Conservation (phyloP, 257 asterid genomes). For the Primulina huaijiensis region DNA sequence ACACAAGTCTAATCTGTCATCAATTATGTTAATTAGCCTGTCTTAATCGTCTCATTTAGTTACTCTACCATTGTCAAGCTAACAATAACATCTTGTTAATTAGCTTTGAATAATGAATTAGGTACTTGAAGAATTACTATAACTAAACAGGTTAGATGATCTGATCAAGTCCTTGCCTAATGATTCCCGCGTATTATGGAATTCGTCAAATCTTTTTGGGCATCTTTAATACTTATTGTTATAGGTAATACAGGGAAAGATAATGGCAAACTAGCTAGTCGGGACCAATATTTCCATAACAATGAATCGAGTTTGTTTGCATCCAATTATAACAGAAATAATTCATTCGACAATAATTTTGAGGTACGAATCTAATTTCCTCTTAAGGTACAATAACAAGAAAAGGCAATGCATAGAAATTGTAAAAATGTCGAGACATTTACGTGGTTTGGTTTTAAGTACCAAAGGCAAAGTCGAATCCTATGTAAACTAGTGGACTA, state of each 20-base stretch:
- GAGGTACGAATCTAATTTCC: neutral
- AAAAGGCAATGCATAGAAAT: neutral
- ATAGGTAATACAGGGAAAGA: too few relatives aligned
- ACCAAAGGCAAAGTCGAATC: constrained; percentile 30
- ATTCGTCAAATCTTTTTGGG: too few relatives aligned
- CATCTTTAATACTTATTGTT: too few relatives aligned
- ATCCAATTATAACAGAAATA: too few relatives aligned
- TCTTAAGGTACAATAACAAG: neutral
- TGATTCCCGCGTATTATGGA: too few relatives aligned
- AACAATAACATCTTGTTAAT: constrained; percentile 2
- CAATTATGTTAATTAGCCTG: constrained; percentile 11
- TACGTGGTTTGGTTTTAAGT: constrained; percentile 5
- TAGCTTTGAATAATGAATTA: neutral
- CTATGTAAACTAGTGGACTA: constrained; percentile 36
- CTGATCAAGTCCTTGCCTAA: too few relatives aligned
- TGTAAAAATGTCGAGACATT: neutral
- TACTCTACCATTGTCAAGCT: constrained; percentile 17
- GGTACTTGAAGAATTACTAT: neutral
- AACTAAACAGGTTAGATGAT: neutral
- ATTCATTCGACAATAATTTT: neutral
- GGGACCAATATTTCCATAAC: too few relatives aligned
- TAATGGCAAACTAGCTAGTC: neutral
- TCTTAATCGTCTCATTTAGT: constrained; percentile 9
- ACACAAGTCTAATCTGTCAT: constrained; percentile 22
- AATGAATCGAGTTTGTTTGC: neutral